A percentile compares a stretch with the other conserved stretches of the same genome.
phyloP scores from a whole-genome alignment of 2,329 filamentous ascomycete genomes.

The Monilinia laxa region DNA sequence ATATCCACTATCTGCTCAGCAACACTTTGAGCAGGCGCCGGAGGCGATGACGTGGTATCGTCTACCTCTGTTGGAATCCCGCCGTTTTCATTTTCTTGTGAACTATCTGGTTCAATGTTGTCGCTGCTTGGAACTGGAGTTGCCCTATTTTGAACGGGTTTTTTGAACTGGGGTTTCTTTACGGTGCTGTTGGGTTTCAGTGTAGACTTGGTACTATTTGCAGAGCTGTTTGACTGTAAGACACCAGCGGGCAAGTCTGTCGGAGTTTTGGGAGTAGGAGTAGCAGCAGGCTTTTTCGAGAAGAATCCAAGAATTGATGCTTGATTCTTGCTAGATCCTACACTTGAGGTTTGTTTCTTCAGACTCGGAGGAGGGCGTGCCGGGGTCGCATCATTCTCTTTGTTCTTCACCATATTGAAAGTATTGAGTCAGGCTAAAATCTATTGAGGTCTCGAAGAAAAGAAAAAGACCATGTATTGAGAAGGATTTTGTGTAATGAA shows the following conservation, averaged over 20 bases:
- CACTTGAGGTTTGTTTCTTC: slow-evolving; percentile 40
- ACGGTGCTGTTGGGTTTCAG: slow-evolving; percentile 40
- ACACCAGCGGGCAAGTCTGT: slow-evolving; percentile 31
- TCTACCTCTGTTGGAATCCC: slow-evolving; percentile 48
- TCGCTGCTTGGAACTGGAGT: slow-evolving; percentile 84
- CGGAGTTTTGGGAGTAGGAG: slow-evolving; percentile 34
- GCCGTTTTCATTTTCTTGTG: slow-evolving; percentile 61
- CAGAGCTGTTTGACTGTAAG: slow-evolving; percentile 40
- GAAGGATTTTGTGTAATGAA: neutral
- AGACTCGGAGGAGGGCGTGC: slow-evolving; percentile 34
- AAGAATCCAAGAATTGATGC: slow-evolving; percentile 80
- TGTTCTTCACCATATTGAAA: slow-evolving; percentile 30
- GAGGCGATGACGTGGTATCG: slow-evolving; percentile 48
- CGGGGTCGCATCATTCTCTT: slow-evolving; percentile 32
- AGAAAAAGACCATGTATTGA: neutral
- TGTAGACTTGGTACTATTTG: slow-evolving; percentile 41
- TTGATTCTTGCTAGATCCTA: slow-evolving; percentile 55
- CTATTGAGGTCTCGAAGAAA: neutral
- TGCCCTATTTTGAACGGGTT: slow-evolving; percentile 44
- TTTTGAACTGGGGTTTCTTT: slow-evolving; percentile 45
- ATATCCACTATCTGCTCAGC: slow-evolving; percentile 46
- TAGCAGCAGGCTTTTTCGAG: slow-evolving; percentile 54
- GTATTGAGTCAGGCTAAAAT: neutral
- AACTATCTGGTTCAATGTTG: slow-evolving; percentile 63
- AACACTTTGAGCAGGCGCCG: slow-evolving; percentile 46